These are phyloP conservation scores for Ceratobasidium sp. DNA, from an alignment of 1,284 basidiomycete genomes.

Conservation along the genomic window DNA sequence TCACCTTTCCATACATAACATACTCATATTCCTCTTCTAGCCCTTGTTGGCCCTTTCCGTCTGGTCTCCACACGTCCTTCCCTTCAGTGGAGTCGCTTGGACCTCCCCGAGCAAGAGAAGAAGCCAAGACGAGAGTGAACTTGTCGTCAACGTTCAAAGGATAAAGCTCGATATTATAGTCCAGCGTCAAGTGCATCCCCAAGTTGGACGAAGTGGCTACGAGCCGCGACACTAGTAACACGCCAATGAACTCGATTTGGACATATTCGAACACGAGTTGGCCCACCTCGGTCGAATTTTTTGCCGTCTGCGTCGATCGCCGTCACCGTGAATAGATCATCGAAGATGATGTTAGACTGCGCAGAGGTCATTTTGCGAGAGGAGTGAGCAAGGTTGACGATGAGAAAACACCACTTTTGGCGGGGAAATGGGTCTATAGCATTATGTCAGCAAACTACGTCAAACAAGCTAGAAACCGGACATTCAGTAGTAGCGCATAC, in stretches of 20 bases:
- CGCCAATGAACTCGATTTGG: constrained; percentile 13
- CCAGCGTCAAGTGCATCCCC: constrained; percentile 89
- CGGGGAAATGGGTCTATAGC: not conserved
- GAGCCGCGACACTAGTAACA: constrained; percentile 81
- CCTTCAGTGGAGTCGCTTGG: constrained; percentile 68
- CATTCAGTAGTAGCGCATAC: not conserved
- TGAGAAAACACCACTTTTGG: constrained; percentile 15
- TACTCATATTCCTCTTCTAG: constrained; percentile 98
- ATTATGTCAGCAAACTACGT: constrained; percentile 9
- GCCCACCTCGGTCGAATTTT: constrained; percentile 94
- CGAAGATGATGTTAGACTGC: constrained; percentile 81
- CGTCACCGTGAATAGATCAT: constrained; percentile 89
- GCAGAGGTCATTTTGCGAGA: constrained; percentile 44
- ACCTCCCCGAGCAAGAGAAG: constrained; percentile 78
- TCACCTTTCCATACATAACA: constrained; percentile 98
- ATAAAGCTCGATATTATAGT: constrained; percentile 92
- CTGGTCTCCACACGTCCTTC: constrained; percentile 86
- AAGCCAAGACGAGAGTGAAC: constrained; percentile 88
- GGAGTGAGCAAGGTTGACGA: constrained; percentile 21
- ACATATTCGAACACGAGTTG: not conserved
- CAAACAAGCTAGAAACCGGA: not conserved
- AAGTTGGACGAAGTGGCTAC: constrained; percentile 87
- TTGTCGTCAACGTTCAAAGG: constrained; percentile 76
- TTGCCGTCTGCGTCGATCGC: constrained; percentile 93
- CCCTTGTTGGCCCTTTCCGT: constrained; percentile 86